Percentiles rank a stretch among this genome's conserved stretches.
Conservation (phyloP, 306 rosid species). For the Lathyrus aphaca region DNA sequence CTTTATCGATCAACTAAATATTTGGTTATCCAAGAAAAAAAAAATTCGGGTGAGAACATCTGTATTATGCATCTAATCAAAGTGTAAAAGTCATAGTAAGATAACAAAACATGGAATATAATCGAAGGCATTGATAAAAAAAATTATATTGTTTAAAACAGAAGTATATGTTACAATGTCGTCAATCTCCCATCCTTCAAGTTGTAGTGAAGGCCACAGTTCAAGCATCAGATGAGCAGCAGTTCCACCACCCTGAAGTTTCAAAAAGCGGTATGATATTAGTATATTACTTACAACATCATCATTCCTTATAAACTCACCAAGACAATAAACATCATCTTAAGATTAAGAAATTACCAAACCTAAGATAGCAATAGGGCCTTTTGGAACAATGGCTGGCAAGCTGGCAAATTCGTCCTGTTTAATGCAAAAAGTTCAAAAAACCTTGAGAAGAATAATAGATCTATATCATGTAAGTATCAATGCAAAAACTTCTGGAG, state of each 20-base stretch:
- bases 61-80: conserved; percentile 23
- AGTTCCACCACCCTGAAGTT: conserved; percentile 91
- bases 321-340: conserved; percentile 16
- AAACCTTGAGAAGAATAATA: conserved; percentile 32
- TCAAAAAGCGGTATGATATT: conserved; percentile 30
- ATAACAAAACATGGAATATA: conserved; percentile 30
- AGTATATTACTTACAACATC: conserved; percentile 31
- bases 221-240: conserved; percentile 89
- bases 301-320: conserved; percentile 18
- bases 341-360: conserved; percentile 63
- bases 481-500: conserved; percentile 15
- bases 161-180: conserved; percentile 58
- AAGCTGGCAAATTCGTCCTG: conserved; percentile 94
- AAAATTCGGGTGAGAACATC: conserved; percentile 20
- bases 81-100: conserved; percentile 5
- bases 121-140: conserved; percentile 12
- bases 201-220: conserved; percentile 89
- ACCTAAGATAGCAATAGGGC: conserved; percentile 92
- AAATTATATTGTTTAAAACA: conserved; percentile 7
- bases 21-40: conserved; percentile 34
- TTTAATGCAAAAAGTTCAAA: conserved; percentile 41
- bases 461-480: neutral
- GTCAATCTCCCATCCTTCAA: conserved; percentile 98
- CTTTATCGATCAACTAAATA: conserved; percentile 79
- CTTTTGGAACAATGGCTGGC: conserved; percentile 86